Percentiles rank a stretch among this genome's conserved stretches.
These are phyloP conservation scores for Ocimum tenuiflorum DNA, from an alignment of 257 asterid species.

Conservation along the genomic window DNA sequence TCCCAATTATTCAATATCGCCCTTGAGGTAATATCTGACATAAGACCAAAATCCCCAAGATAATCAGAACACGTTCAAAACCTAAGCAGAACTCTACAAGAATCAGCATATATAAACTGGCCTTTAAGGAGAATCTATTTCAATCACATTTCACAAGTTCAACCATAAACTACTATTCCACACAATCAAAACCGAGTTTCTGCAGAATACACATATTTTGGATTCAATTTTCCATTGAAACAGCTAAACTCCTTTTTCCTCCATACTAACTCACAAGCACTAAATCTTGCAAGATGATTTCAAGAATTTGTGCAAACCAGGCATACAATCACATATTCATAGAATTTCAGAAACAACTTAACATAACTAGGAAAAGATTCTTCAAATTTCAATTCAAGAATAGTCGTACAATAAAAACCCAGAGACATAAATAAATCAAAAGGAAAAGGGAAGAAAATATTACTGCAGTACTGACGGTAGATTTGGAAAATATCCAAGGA, in stretches of 20 bases:
- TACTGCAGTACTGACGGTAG: conserved; percentile 72
- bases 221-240: background rate
- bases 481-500: conserved; percentile 50
- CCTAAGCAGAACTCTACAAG: background rate
- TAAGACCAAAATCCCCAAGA: background rate
- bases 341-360: background rate
- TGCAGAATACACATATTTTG: background rate
- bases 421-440: background rate
- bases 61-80: conserved; percentile 7
- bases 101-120: background rate
- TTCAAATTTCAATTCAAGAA: background rate
- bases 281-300: background rate
- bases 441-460: background rate
- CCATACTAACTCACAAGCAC: background rate
- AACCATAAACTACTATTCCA: background rate
- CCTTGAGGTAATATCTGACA: conserved; percentile 48
- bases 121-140: conserved; percentile 2
- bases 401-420: conserved; percentile 1
- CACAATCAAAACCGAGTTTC: background rate
- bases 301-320: background rate
- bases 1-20: conserved; percentile 26
- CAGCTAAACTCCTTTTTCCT: background rate
- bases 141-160: conserved; percentile 6
- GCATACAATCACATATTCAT: background rate
- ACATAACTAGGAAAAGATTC: background rate